A percentile compares a stretch with the other conserved stretches of the same genome.
Conservation (phyloP, 1,284 basidiomycete genomes). For the Macrocybe sp. region DNA sequence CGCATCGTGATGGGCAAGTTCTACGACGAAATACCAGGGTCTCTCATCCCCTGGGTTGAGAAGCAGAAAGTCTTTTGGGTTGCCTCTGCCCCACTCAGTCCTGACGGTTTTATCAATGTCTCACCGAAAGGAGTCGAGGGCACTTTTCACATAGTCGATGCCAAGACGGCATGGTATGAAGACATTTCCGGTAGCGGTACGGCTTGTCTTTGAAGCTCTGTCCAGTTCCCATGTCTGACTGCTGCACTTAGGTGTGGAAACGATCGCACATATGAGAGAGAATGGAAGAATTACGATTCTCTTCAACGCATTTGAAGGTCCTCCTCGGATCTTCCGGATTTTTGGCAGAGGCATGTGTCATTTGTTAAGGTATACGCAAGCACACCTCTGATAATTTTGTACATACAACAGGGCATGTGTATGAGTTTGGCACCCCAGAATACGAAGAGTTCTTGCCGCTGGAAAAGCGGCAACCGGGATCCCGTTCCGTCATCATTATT, state of each 20-base stretch:
- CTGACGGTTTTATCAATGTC: conserved; percentile 48
- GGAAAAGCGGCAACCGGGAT: conserved; percentile 38
- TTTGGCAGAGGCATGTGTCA: conserved; percentile 45
- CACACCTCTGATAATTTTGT: background rate
- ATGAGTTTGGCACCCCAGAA: conserved; percentile 48
- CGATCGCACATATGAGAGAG: conserved; percentile 54
- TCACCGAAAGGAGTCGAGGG: conserved; percentile 46
- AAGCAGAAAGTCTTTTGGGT: conserved; percentile 58
- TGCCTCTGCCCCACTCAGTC: conserved; percentile 44
- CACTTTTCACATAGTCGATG: conserved; percentile 46
- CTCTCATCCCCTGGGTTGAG: conserved; percentile 42
- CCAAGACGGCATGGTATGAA: conserved; percentile 53
- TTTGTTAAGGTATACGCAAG: background rate
- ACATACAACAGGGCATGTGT: conserved; percentile 33
- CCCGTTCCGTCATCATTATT: conserved; percentile 45
- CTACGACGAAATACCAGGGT: conserved; percentile 40
- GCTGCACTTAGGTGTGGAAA: conserved; percentile 42
- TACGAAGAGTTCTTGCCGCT: conserved; percentile 41
- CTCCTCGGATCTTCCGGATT: conserved; percentile 42
- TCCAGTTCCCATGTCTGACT: background rate
- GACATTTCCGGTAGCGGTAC: conserved; percentile 53
- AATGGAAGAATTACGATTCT: conserved; percentile 52
- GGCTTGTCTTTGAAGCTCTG: conserved; percentile 11
- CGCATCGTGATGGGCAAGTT: conserved; percentile 25
- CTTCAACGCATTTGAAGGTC: conserved; percentile 54